Percentiles rank a stretch among this genome's conserved stretches.
Conservation (phyloP, 805 yeast genomes). For the Limtongia smithiae region DNA sequence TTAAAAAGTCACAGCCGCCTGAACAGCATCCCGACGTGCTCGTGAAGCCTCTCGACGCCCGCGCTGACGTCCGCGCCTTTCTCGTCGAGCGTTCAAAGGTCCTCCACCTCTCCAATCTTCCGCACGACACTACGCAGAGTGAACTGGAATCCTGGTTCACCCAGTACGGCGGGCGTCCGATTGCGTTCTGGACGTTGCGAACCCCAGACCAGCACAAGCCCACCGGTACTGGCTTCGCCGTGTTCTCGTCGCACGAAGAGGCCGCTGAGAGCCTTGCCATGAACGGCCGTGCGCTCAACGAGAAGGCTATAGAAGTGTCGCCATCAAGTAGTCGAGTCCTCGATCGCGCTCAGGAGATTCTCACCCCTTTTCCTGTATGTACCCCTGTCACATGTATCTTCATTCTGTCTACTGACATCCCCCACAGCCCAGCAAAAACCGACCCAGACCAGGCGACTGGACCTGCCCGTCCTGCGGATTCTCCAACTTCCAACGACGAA, state of each 20-base stretch:
- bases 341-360: constrained; percentile 75
- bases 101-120: constrained; percentile 74
- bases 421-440: constrained; percentile 57
- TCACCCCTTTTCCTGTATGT: constrained; percentile 68
- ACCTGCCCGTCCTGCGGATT: constrained; percentile 96
- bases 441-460: constrained; percentile 98
- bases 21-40: constrained; percentile 55
- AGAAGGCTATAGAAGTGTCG: constrained; percentile 74
- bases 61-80: constrained; percentile 68
- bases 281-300: constrained; percentile 75
- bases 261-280: constrained; percentile 73
- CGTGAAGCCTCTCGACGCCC: constrained; percentile 70
- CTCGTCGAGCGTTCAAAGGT: constrained; percentile 69
- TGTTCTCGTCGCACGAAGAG: constrained; percentile 79
- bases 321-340: constrained; percentile 77
- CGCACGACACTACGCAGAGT: constrained; percentile 82
- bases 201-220: constrained; percentile 54
- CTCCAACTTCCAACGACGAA: constrained; percentile 88
- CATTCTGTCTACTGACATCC: not conserved
- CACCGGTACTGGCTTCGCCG: constrained; percentile 72
- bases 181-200: constrained; percentile 84
- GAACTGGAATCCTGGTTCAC: constrained; percentile 90
- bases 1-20: constrained; percentile 46
- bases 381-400: not conserved
- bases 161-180: constrained; percentile 78